Base-by-base conservation (phyloP, 768 basidiomycete species). In the Termitomyces sp. region DNA sequence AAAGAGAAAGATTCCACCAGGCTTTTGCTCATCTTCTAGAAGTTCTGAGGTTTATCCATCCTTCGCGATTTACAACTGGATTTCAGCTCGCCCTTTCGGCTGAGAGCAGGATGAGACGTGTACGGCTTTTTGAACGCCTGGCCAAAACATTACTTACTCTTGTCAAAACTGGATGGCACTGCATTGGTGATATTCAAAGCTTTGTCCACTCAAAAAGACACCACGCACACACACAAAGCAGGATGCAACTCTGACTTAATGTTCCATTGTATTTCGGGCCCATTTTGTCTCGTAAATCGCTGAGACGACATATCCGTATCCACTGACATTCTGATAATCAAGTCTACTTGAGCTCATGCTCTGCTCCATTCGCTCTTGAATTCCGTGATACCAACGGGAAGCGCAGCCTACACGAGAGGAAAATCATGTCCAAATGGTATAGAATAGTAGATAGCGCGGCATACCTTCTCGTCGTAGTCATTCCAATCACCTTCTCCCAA, bases 381-480 rank as follows among this genome's bases (percentile, higher is more conserved):
- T 7, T 82, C 79, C 44, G 86, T 89, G n/a, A 95, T 78, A 11
- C 87, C 81, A 16, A 94, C 91, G 4, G 91, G 88, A 16, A 82
- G 71, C 20, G 78, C 76, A 15, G 81, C 79, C 91, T 89, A 61
- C 12, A 7, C 18, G 35, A 32, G 7, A 50, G 42, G 55, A 55
- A 50, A 54, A 49, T 12, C 32, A 61, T 63, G 55, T 62, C 39
- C 36, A 57, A 59, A 3, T 28, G 60, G 3, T 18, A 35, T 18
- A 18, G 1, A 18, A 42, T 63, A 53, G 8, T 24, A 38, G 49
- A 60, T 13, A 12, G 32, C 36, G 46, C 9, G 22, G 39, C 74
- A 48, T 63, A 89, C 94, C 83, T 94, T 93, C 72, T 96, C 94
- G 66, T 96, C 94, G 66, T 96, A 96, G 67, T 95, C 94, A 13